phyloP scores from a whole-genome alignment of 768 basidiomycete species.

The Tulasnella sp. region DNA sequence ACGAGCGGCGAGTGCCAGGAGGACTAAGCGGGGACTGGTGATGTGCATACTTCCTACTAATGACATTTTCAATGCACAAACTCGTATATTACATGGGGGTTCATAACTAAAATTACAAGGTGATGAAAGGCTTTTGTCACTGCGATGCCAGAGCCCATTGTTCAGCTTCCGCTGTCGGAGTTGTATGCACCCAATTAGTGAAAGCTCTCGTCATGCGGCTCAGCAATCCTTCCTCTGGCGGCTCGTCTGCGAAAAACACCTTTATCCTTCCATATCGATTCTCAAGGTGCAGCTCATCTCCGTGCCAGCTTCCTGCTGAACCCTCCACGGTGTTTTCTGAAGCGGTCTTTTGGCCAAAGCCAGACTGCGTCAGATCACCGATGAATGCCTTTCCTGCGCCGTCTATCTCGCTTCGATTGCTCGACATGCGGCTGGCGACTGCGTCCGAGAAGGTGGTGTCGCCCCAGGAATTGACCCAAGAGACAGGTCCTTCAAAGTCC shows the following conservation, averaged over 20 bases:
- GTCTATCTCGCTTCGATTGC: not conserved
- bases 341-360: not conserved
- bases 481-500: slow-evolving; percentile 28
- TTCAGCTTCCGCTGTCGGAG: not conserved
- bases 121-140: not conserved
- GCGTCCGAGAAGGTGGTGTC: slow-evolving; percentile 26
- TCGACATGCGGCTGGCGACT: not conserved
- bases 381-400: slow-evolving; percentile 24
- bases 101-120: not conserved
- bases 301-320: slow-evolving; percentile 5
- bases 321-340: not conserved
- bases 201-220: not conserved
- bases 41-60: not conserved
- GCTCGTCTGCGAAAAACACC: slow-evolving; percentile 17
- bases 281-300: slow-evolving; percentile 12
- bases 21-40: slow-evolving; percentile 5
- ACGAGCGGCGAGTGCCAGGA: not conserved
- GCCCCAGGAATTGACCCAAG: slow-evolving; percentile 25
- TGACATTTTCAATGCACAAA: not conserved
- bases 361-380: not conserved
- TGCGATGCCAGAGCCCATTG: not conserved
- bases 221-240: not conserved
- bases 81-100: not conserved
- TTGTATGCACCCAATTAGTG: not conserved
- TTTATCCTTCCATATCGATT: slow-evolving; percentile 15